phyloP scores from a whole-genome alignment of 768 basidiomycete species.

The Tylopilus vinaceipallidus region DNA sequence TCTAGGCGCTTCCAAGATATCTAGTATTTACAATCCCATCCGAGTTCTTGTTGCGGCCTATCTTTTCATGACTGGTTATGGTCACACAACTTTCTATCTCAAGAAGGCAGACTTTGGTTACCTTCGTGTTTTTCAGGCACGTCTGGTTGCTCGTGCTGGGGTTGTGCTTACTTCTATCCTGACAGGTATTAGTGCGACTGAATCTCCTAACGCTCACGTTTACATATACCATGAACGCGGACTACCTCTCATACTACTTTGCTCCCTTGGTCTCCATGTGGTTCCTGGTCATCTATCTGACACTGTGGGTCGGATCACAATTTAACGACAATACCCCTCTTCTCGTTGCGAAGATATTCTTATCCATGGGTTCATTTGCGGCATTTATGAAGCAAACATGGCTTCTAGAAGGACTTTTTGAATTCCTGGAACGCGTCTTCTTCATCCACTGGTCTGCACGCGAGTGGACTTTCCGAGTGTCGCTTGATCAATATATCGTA shows the following conservation, averaged over 20 bases:
- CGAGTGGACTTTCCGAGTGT: slow-evolving; percentile 89
- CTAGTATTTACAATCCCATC: slow-evolving; percentile 91
- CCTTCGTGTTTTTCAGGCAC: slow-evolving; percentile 68
- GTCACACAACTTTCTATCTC: slow-evolving; percentile 84
- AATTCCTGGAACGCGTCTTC: slow-evolving; percentile 60
- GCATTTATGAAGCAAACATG: slow-evolving; percentile 62
- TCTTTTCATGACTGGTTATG: slow-evolving; percentile 92
- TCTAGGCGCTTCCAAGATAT: slow-evolving; percentile 82
- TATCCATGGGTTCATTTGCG: slow-evolving; percentile 63
- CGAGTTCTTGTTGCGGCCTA: slow-evolving; percentile 87
- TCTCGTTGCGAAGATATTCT: slow-evolving; percentile 65
- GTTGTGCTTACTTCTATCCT: slow-evolving; percentile 1
- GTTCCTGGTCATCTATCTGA: slow-evolving; percentile 84
- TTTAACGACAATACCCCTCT: slow-evolving; percentile 71
- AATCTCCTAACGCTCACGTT: slow-evolving; percentile 82
- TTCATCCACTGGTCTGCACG: slow-evolving; percentile 78
- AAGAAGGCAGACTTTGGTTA: slow-evolving; percentile 88
- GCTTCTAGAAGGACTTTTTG: slow-evolving; percentile 65
- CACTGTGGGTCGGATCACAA: slow-evolving; percentile 66
- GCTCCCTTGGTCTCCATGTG: slow-evolving; percentile 88
- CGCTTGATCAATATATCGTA: slow-evolving; percentile 85
- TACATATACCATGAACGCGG: slow-evolving; percentile 88
- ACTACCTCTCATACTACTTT: slow-evolving; percentile 91
- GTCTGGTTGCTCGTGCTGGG: slow-evolving; percentile 9
- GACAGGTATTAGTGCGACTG: slow-evolving; percentile 71